phyloP scores from a whole-genome alignment of 106 monocot genomes.

The Chionographis japonica region DNA sequence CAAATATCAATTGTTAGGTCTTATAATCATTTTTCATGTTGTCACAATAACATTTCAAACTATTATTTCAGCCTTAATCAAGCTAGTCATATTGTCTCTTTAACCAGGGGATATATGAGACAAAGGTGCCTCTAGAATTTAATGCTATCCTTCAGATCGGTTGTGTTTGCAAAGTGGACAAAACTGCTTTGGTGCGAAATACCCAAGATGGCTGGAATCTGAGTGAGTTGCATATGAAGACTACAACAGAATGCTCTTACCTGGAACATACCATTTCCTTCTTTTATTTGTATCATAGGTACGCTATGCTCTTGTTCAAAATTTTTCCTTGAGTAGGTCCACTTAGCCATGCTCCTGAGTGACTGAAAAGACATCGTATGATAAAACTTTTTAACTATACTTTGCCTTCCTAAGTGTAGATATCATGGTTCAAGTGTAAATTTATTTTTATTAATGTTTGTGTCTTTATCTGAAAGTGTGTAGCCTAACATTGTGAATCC shows the following conservation, averaged over 20 bases:
- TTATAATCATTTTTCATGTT: not conserved
- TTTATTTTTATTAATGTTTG: too few relatives aligned
- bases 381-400: too few relatives aligned
- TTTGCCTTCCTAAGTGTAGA: too few relatives aligned
- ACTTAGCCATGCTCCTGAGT: too few relatives aligned
- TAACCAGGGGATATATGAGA: slow-evolving; percentile 92
- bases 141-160: slow-evolving; percentile 83
- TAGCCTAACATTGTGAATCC: too few relatives aligned
- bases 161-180: slow-evolving; percentile 89
- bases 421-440: too few relatives aligned
- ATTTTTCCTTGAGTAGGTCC: too few relatives aligned
- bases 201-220: slow-evolving; percentile 64
- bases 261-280: slow-evolving; percentile 62
- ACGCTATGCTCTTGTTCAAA: not conserved
- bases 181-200: slow-evolving; percentile 51
- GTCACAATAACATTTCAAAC: too few relatives aligned
- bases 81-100: not conserved
- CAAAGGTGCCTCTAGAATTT: slow-evolving; percentile 65
- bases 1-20: not conserved
- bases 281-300: slow-evolving; percentile 96
- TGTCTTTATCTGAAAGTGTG: too few relatives aligned
- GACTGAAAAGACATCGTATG: too few relatives aligned
- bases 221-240: slow-evolving; percentile 80
- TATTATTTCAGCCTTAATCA: not conserved
- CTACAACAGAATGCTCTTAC: slow-evolving; percentile 89